Base-by-base conservation (phyloP, 495 filamentous ascomycete species). In the Penicillium steckii region DNA sequence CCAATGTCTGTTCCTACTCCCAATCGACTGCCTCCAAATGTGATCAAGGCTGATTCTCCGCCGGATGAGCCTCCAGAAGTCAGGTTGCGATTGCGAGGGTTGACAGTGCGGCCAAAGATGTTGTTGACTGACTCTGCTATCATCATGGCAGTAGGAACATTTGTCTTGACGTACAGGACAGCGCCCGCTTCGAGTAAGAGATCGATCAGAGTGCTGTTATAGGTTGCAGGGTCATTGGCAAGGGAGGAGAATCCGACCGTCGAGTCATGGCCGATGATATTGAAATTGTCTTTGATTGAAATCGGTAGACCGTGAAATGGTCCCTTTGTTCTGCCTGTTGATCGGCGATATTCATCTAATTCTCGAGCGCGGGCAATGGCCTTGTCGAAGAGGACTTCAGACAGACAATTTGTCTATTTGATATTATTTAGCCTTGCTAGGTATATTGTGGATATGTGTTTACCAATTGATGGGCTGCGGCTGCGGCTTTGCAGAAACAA, bases 231-330 rank as follows among this genome's bases (percentile, higher is more conserved):
- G 4, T 75, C 60, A 23, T 69, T 69, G 44, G 73, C 59, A 23
- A 74, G 64, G 13, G 59, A 66, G 13, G 76, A 68, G 50, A 81
- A 77, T 15, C 77, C 80, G 19, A 81, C 69, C 2, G 76, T 74
- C 7, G 77, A 57, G 41, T 82, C 73, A 22, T 70, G 55, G 15
- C 76, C 79, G 45, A 70, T 69, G 27, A 85, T 61, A 46, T 81
- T 71, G 64, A 86, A 84, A 19, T 74, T 71, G 51, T 86, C 83
- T 58, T 86, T 82, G 6, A 83, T 49, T 17, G 62, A 71, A 15
- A 85, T 68, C 4, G 83, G 82, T 4, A 86, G 68, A 2, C 82
- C 82, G 50, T 85, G 81, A 10, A 21, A 85, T 61, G 2, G 79
- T 72, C 8, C 83, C 79, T 50, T 51, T 13, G 63, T 43, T 12